Conservation (phyloP, 2,329 filamentous ascomycete genomes). For the Aspergillus awamori region DNA sequence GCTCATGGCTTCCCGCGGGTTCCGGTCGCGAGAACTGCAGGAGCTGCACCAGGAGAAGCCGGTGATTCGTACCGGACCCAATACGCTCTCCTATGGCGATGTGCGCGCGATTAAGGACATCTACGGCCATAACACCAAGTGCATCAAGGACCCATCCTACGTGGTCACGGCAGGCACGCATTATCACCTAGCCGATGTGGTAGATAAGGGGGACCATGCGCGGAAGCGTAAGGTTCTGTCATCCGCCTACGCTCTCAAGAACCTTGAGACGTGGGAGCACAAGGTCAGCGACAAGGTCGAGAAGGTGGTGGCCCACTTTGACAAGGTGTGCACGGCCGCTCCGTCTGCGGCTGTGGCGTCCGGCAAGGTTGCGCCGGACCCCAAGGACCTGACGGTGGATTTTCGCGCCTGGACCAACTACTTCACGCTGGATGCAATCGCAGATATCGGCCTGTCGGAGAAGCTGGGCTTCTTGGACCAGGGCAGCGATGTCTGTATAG, state of each 20-base stretch:
- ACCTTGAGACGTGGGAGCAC: constrained; percentile 58
- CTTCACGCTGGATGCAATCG: constrained; percentile 61
- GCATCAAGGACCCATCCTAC: constrained; percentile 56
- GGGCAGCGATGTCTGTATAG: constrained; percentile 51
- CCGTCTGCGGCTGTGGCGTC: constrained; percentile 39
- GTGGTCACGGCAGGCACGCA: constrained; percentile 51
- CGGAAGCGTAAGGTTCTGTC: constrained; percentile 56
- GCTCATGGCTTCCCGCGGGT: constrained; percentile 47
- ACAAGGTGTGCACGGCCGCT: constrained; percentile 41
- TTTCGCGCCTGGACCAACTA: constrained; percentile 58
- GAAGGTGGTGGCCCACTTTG: constrained; percentile 49
- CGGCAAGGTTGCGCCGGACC: constrained; percentile 23
- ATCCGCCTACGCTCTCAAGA: constrained; percentile 56
- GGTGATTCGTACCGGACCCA: constrained; percentile 52
- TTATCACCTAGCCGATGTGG: constrained; percentile 56
- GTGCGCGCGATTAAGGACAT: constrained; percentile 54
- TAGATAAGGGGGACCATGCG: constrained; percentile 56
- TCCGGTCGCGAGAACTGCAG: constrained; percentile 47
- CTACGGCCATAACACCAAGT: constrained; percentile 56
- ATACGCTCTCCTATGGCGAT: constrained; percentile 48
- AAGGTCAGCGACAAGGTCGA: constrained; percentile 58
- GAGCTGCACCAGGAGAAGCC: constrained; percentile 52
- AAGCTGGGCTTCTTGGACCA: constrained; percentile 56
- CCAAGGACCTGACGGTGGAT: constrained; percentile 46
- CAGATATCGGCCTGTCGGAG: constrained; percentile 58